Conservation (phyloP, 2,329 filamentous ascomycete genomes). For the Zarea fungicola region DNA sequence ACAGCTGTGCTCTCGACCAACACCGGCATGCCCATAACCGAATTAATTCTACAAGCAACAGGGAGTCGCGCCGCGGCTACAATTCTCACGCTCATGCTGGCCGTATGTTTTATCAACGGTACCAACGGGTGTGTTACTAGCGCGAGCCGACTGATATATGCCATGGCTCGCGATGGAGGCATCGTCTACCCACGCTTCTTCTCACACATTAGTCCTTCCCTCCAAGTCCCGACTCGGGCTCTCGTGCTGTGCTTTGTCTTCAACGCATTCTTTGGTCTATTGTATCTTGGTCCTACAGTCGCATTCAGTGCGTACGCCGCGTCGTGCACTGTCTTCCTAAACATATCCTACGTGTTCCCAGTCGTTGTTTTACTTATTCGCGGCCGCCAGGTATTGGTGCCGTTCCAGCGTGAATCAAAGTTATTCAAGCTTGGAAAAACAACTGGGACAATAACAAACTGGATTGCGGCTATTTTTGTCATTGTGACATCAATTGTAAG, state of each 20-base stretch:
- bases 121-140: conserved; percentile 39
- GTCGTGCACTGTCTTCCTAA: conserved; percentile 40
- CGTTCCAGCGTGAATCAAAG: conserved; percentile 19
- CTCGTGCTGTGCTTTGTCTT: conserved; percentile 36
- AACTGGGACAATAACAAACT: conserved; percentile 27
- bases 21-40: conserved; percentile 41
- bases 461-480: conserved; percentile 30
- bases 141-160: conserved; percentile 36
- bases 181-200: conserved; percentile 30
- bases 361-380: conserved; percentile 33
- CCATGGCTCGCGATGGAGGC: conserved; percentile 42
- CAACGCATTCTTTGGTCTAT: conserved; percentile 39
- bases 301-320: conserved; percentile 43
- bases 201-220: conserved; percentile 29
- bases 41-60: conserved; percentile 39
- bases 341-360: conserved; percentile 40
- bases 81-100: conserved; percentile 35
- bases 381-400: conserved; percentile 27
- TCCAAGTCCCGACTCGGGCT: conserved; percentile 37
- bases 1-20: conserved; percentile 28
- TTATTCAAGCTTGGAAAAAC: conserved; percentile 26
- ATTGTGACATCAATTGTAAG: conserved; percentile 34
- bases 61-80: conserved; percentile 33
- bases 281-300: conserved; percentile 41
- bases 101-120: conserved; percentile 41